Evolutionary conservation across 345 rosid genomes (phyloP), one percentile per base, ranked within the genome.

Genomic region (Ailanthus altissimus): DNA sequence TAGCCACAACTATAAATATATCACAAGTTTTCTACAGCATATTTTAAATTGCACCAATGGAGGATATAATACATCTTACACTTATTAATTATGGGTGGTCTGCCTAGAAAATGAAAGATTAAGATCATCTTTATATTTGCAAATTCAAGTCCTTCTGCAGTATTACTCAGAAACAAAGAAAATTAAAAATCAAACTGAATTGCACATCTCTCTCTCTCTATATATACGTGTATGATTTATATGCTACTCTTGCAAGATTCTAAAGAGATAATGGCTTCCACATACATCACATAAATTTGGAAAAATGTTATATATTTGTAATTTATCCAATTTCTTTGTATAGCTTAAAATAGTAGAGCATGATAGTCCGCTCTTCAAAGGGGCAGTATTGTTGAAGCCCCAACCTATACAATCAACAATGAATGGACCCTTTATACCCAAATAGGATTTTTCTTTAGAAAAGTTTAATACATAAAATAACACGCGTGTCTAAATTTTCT

Each of bases 311-410:
- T 13, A 32, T n/a, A 15, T 50, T 3, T 32, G 38, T 32, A 32
- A 10, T 36, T n/a, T 53, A 18, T 38, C 32, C 20, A 16, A 51
- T 15, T 20, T 9, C 10, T 36, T 16, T 20, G 2, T 40, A 47
- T 58, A 23, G 18, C 76, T 59, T 59, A 60, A 73, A 59, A 16
- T 59, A 45, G 76, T 59, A 58, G 57, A 59, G 25, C 56, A 59
- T 43, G 67, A 49, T 58, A 21, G 42, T 25, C 20, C 56, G 2
- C 21, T 45, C 45, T 26, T 15, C 4, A 18, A 25, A 15, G 38
- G 42, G 16, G 6, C 23, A 32, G 73, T 3, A 32, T 1, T 1
- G 38, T 32, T 32, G 38, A 32, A 32, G 38, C 38, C 38, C 38
- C 38, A 32, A 32, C 2, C 38, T 32, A 32, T 32, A 3, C 38